Conservation (phyloP, 306 rosid genomes). For the Lathyrus tuberosus region DNA sequence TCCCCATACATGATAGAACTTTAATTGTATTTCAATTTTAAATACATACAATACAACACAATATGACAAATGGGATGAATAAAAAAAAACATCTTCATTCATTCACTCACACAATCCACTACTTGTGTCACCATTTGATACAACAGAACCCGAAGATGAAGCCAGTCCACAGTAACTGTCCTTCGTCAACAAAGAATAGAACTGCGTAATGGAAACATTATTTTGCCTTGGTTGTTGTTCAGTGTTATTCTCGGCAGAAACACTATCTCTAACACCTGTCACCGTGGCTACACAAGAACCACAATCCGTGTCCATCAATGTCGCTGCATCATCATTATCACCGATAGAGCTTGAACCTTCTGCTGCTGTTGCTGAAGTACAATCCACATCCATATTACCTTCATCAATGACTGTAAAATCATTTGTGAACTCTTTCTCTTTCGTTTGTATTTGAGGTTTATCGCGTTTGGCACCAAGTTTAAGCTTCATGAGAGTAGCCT, state of each 20-base stretch:
- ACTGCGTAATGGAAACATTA: conserved; percentile 55
- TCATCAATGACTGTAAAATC: conserved; percentile 46
- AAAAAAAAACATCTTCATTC: conserved; percentile 26
- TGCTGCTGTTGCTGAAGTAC: background rate
- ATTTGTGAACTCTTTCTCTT: conserved; percentile 25
- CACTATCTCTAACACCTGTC: conserved; percentile 11
- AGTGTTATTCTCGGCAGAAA: conserved; percentile 25
- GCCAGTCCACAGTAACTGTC: conserved; percentile 28
- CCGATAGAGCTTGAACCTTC: conserved; percentile 37
- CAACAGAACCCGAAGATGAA: conserved; percentile 36
- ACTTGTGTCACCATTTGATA: conserved; percentile 11
- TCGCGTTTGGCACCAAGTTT: conserved; percentile 69
- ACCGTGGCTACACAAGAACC: conserved; percentile 21
- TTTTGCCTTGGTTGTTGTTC: conserved; percentile 31
- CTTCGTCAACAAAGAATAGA: conserved; percentile 46
- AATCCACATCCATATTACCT: conserved; percentile 37
- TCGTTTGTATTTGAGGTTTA: conserved; percentile 29
- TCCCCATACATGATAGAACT: background rate
- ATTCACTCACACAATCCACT: conserved; percentile 30
- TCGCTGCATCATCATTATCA: conserved; percentile 31
- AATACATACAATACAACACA: conserved; percentile 41
- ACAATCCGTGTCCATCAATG: conserved; percentile 53
- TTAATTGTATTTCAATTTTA: background rate
- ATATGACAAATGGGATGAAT: background rate
- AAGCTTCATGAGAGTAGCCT: conserved; percentile 82